These are phyloP conservation scores for Quaeritorhiza haematococci DNA, from an alignment of 371 early-diverging fungal genomes.

Conservation along the genomic window DNA sequence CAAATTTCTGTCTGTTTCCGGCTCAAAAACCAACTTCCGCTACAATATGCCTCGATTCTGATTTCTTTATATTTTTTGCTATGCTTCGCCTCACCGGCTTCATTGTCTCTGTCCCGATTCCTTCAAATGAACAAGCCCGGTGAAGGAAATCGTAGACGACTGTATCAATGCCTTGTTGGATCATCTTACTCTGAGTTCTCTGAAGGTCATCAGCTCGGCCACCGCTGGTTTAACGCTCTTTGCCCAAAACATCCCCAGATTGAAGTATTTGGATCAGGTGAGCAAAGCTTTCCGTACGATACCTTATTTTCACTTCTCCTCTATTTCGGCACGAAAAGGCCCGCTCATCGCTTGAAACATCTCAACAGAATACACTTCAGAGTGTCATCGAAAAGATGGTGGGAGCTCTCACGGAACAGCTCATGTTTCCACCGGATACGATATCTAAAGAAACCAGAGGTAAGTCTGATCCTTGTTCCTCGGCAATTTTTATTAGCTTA, in stretches of 20 bases:
- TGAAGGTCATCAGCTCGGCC: constrained; percentile 58
- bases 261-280: constrained; percentile 57
- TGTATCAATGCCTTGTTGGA: constrained; percentile 57
- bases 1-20: constrained; percentile 1
- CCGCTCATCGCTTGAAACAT: not conserved
- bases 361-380: constrained; percentile 42
- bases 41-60: too few relatives aligned
- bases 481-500: not conserved
- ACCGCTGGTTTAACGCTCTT: constrained; percentile 63
- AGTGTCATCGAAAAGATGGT: constrained; percentile 62
- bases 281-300: too few relatives aligned
- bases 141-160: constrained; percentile 48
- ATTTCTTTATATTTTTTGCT: not conserved
- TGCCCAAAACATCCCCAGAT: constrained; percentile 41
- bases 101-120: not conserved
- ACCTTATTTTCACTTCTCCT: constrained; percentile 3
- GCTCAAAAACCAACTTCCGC: not conserved
- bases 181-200: constrained; percentile 60
- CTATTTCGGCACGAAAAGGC: not conserved
- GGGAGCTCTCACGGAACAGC: constrained; percentile 64
- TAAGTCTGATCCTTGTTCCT: constrained; percentile 14
- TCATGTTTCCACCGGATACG: constrained; percentile 49
- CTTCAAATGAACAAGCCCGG: constrained; percentile 38
- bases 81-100: not conserved
- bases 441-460: constrained; percentile 35